Percentiles rank a stretch among this genome's conserved stretches.
Evolutionary conservation across 1,284 basidiomycete species (phyloP).

Genomic region (Ustilago tritici): DNA sequence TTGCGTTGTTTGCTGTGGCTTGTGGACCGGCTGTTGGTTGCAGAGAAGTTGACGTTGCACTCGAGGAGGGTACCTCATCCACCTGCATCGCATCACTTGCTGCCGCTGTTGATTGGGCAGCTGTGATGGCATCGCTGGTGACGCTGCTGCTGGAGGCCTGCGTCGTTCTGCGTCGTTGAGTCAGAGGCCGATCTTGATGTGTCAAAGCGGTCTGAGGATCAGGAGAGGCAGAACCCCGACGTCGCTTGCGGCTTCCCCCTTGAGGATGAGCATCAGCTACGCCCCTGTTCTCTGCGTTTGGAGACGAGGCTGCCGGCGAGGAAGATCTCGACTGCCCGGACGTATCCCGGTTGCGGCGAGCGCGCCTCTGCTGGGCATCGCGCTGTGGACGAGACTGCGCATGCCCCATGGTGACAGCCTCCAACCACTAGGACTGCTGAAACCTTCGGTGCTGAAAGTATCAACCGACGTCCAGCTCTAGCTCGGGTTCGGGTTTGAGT

Average conservation of each 20-base stretch:
- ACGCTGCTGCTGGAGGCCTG: neutral
- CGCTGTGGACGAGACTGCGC: conserved; percentile 33
- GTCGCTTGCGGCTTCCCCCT: conserved; percentile 22
- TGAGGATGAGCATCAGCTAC: neutral
- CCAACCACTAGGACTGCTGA: neutral
- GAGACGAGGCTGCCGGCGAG: conserved; percentile 1
- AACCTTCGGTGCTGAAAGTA: neutral
- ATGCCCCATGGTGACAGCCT: conserved; percentile 29
- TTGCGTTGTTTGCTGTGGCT: neutral
- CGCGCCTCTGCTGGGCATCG: conserved; percentile 11
- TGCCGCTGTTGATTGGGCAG: neutral
- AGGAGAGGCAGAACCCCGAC: conserved; percentile 13
- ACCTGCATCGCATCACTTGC: conserved; percentile 16
- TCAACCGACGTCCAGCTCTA: conserved; percentile 1
- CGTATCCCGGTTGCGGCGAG: neutral
- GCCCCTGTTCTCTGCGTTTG: no score
- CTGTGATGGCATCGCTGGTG: neutral
- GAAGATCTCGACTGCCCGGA: neutral
- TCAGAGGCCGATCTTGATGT: neutral
- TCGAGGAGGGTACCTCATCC: conserved; percentile 3
- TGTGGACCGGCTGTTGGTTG: neutral
- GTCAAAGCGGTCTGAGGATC: conserved; percentile 3
- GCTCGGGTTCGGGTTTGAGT: neutral
- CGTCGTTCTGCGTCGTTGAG: conserved; percentile 19
- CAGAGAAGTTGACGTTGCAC: neutral